phyloP scores from a whole-genome alignment of 345 rosid genomes.

The Gossypium bickii region DNA sequence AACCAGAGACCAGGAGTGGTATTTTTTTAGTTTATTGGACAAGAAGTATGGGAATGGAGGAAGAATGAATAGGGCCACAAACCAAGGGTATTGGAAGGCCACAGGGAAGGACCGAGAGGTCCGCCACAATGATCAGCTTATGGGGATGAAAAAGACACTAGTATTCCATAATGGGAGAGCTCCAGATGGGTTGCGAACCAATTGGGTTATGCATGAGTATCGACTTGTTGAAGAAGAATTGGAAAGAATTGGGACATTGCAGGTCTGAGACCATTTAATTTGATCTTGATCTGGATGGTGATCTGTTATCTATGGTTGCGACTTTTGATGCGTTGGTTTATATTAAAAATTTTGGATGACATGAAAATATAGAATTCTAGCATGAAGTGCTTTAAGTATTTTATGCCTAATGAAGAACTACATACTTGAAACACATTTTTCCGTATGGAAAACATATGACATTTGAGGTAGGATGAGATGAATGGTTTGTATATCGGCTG shows the following conservation, averaged over 20 bases:
- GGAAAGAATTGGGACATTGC: constrained; percentile 34
- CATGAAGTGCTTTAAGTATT: background rate
- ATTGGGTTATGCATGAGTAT: constrained; percentile 89
- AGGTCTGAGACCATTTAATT: constrained; percentile 32
- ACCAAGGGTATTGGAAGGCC: background rate
- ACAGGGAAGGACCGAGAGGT: constrained; percentile 63
- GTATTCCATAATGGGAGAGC: constrained; percentile 64
- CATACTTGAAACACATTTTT: background rate
- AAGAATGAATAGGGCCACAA: constrained; percentile 2
- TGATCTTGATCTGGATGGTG: background rate
- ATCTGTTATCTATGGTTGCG: background rate
- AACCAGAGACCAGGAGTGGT: constrained; percentile 75
- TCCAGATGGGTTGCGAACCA: constrained; percentile 55
- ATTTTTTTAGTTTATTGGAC: constrained; percentile 70
- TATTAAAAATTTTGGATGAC: background rate
- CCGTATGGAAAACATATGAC: background rate
- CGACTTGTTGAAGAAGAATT: constrained; percentile 52
- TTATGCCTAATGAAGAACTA: background rate
- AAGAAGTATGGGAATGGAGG: constrained; percentile 55
- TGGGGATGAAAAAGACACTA: constrained; percentile 67
- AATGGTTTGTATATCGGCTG: background rate
- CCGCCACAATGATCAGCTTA: constrained; percentile 25
- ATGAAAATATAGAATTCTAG: background rate
- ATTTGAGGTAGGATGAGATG: background rate
- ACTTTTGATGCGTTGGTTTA: background rate